Evolutionary conservation across 2,329 filamentous ascomycete species (phyloP).

Genomic region (Dactylellina haptotyla): DNA sequence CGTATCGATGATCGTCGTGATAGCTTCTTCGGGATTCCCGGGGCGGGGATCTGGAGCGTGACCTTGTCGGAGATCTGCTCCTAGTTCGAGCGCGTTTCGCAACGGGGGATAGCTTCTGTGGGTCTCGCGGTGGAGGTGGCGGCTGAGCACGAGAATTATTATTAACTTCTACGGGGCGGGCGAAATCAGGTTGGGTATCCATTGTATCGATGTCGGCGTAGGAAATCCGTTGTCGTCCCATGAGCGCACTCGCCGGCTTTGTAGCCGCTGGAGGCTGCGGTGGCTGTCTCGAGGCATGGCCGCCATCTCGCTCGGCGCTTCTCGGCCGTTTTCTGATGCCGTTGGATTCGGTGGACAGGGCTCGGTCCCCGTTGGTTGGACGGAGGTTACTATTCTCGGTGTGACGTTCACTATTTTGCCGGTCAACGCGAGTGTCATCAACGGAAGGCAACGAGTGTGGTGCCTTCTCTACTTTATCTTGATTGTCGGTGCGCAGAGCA

Average conservation of each 20-base stretch:
- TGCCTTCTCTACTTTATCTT: constrained; percentile 59
- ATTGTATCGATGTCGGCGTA: constrained; percentile 59
- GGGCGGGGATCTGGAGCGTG: constrained; percentile 47
- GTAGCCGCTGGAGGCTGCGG: constrained; percentile 7
- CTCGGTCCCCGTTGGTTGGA: constrained; percentile 21
- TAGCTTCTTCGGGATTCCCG: constrained; percentile 55
- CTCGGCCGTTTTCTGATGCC: constrained; percentile 37
- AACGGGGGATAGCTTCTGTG: constrained; percentile 39
- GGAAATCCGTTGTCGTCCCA: constrained; percentile 57
- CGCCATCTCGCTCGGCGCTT: constrained; percentile 15
- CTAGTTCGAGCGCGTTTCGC: constrained; percentile 57
- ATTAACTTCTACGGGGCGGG: constrained; percentile 33
- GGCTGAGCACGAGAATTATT: constrained; percentile 17
- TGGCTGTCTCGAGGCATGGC: constrained; percentile 55
- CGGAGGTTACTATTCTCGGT: constrained; percentile 22
- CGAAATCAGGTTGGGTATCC: constrained; percentile 56
- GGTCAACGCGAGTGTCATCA: constrained; percentile 59
- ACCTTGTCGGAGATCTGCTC: constrained; percentile 56
- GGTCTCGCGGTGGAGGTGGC: constrained; percentile 17
- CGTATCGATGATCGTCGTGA: constrained; percentile 56
- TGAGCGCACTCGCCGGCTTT: constrained; percentile 9
- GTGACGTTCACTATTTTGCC: constrained; percentile 57
- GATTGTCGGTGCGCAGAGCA: constrained; percentile 41
- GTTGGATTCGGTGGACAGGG: constrained; percentile 32
- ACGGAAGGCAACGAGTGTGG: constrained; percentile 60